phyloP scores from a whole-genome alignment of 257 asterid genomes.

The Ocimum tenuiflorum region DNA sequence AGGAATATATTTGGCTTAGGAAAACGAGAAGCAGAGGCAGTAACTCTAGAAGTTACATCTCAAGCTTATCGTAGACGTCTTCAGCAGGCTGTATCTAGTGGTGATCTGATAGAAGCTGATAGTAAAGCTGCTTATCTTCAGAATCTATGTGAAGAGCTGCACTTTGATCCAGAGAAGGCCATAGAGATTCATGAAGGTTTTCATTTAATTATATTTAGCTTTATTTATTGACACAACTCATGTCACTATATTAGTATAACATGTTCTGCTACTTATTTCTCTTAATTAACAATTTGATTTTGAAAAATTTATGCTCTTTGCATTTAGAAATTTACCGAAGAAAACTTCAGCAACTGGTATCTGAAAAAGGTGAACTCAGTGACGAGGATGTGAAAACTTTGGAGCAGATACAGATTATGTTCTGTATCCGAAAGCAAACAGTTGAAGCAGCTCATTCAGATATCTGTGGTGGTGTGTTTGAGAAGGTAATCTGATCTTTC shows the following conservation, averaged over 20 bases:
- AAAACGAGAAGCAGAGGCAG: slow-evolving; percentile 75
- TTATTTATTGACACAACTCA: neutral
- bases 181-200: slow-evolving; percentile 82
- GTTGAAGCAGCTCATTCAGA: slow-evolving; percentile 87
- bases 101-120: slow-evolving; percentile 58
- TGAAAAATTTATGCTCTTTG: neutral
- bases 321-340: slow-evolving; percentile 70
- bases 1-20: slow-evolving; percentile 91
- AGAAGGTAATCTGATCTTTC: slow-evolving; percentile 52
- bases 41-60: slow-evolving; percentile 65
- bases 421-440: slow-evolving; percentile 84
- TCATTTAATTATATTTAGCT: slow-evolving; percentile 5
- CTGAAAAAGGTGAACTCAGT: slow-evolving; percentile 75
- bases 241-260: neutral
- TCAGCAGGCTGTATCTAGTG: slow-evolving; percentile 86
- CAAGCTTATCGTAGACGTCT: slow-evolving; percentile 82
- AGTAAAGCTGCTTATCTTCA: slow-evolving; percentile 98
- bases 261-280: neutral
- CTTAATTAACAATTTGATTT: neutral
- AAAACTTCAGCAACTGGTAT: slow-evolving; percentile 70
- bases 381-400: slow-evolving; percentile 69
- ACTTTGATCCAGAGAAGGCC: slow-evolving; percentile 86
- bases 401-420: slow-evolving; percentile 82
- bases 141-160: slow-evolving; percentile 82
- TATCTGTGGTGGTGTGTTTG: slow-evolving; percentile 89